Evolutionary conservation across 139 green algal species (phyloP), one percentile per base, ranked within the genome.

Genomic region (Coelastrella sp.): DNA sequence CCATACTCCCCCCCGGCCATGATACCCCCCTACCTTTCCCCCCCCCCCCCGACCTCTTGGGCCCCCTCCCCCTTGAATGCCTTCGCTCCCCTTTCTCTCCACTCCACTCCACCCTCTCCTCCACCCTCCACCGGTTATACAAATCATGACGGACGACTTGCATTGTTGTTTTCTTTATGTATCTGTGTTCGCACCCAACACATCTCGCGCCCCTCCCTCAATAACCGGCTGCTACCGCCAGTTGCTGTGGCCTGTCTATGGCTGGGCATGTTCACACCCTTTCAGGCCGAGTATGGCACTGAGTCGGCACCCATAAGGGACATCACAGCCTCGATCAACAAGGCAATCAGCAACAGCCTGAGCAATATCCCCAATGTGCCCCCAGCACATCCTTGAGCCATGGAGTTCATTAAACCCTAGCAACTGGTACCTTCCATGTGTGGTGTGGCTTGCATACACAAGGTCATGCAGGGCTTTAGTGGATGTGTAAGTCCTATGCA

Each of bases 361-460:
- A 81, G 73, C 85, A 83, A 84, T 20, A 25, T 74, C 6, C 57
- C 85, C 12, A 73, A 58, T 22, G 17, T 82, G 68, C 84, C 84
- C 6, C 84, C 84, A 19, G 57, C 70, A 56, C 25, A 14, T 8
- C 59, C 81, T 22, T 72, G 12, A 72, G 63, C 63, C 63, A 72
- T 14, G 63, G 35, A 49, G 35, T 49, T 49, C 35, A 49, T 3
- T 49, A 49, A 49, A 49, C 35, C 35, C 35, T 49, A 49, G 35
- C 35, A 49, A 49, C 35, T 49, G 35, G 35, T 49, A 49, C 35
- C 35, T 49, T 49, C 3, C 35, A 49, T 49, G 35, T 49, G 35
- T 49, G 35, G 35, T 49, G 35, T 49, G 35, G 35, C 12, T 72
- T 72, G 63, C 63, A 72, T 72, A 22, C 63, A 22, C 3, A 14